A percentile compares a stretch with the other conserved stretches of the same genome.
Evolutionary conservation across 2,329 filamentous ascomycete species (phyloP).

Genomic region (Venturiaceae sp.): DNA sequence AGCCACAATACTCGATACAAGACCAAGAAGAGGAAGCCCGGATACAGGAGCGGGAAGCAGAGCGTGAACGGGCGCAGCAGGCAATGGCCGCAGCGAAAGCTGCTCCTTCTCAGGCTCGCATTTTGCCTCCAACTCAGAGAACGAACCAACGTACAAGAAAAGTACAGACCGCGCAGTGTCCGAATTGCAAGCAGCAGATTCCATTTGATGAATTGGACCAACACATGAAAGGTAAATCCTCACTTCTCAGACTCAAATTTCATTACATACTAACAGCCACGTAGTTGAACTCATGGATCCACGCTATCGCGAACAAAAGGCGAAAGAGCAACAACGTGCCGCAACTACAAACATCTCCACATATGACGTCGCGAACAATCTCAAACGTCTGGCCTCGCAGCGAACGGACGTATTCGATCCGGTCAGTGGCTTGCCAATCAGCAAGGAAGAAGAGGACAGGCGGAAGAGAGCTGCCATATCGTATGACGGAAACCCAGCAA

Average conservation of each 20-base stretch:
- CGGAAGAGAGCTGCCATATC: conserved; percentile 66
- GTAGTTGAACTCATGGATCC: conserved; percentile 81
- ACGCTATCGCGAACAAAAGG: conserved; percentile 90
- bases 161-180: conserved; percentile 66
- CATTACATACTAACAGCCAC: conserved; percentile 11
- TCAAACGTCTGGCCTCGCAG: conserved; percentile 89
- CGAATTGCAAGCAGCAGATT: conserved; percentile 87
- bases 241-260: neutral
- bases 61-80: conserved; percentile 57
- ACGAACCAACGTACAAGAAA: conserved; percentile 62
- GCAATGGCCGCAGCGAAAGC: conserved; percentile 69
- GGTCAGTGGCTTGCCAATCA: conserved; percentile 55
- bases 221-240: conserved; percentile 70
- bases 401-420: conserved; percentile 79
- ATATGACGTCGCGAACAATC: conserved; percentile 80
- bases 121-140: conserved; percentile 74
- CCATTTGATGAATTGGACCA: conserved; percentile 80
- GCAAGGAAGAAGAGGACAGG: conserved; percentile 63
- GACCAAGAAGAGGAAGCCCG: conserved; percentile 27
- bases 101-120: conserved; percentile 66
- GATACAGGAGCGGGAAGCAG: conserved; percentile 30
- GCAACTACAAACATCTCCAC: conserved; percentile 80
- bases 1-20: conserved; percentile 11
- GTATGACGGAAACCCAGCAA: conserved; percentile 45
- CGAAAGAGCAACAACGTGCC: conserved; percentile 75